phyloP scores from a whole-genome alignment of 208 protist species.

The Vickermania spadyakhi region DNA sequence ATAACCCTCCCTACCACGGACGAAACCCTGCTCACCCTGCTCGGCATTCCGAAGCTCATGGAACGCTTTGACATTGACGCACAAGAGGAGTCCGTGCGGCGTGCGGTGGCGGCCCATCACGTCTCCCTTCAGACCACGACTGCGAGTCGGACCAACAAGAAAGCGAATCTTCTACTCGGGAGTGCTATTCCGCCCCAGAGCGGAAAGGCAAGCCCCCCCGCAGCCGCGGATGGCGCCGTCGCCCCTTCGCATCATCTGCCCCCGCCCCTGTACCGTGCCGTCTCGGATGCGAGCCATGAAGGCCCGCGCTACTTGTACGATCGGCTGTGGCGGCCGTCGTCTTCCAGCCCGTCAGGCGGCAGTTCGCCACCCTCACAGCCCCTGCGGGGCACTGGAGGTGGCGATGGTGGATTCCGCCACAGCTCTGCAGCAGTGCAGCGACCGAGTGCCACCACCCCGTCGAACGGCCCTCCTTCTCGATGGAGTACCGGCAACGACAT shows the following conservation, averaged over 20 bases:
- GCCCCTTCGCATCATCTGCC: no score
- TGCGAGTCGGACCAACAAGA: background rate
- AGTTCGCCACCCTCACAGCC: no score
- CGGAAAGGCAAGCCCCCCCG: background rate
- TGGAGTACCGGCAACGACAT: background rate
- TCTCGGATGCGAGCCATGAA: background rate
- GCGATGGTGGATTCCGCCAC: no score
- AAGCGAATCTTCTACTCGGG: background rate
- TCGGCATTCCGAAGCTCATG: background rate
- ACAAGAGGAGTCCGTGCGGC: background rate
- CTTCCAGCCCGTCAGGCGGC: background rate
- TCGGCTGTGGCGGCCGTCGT: background rate
- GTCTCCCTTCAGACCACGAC: no score
- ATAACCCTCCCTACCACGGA: background rate
- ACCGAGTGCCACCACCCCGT: background rate
- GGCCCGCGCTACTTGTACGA: background rate
- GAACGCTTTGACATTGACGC: background rate
- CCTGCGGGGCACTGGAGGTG: no score
- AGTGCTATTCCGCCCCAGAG: background rate
- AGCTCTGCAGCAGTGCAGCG: no score
- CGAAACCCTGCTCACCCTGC: background rate
- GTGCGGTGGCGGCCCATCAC: background rate
- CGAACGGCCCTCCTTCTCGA: no score
- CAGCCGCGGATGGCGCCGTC: no score
- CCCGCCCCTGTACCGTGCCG: background rate